Percentiles rank a stretch among this genome's conserved stretches.
Evolutionary conservation across 2,329 filamentous ascomycete species (phyloP).

Genomic region (Corniculantispora saksenae): DNA sequence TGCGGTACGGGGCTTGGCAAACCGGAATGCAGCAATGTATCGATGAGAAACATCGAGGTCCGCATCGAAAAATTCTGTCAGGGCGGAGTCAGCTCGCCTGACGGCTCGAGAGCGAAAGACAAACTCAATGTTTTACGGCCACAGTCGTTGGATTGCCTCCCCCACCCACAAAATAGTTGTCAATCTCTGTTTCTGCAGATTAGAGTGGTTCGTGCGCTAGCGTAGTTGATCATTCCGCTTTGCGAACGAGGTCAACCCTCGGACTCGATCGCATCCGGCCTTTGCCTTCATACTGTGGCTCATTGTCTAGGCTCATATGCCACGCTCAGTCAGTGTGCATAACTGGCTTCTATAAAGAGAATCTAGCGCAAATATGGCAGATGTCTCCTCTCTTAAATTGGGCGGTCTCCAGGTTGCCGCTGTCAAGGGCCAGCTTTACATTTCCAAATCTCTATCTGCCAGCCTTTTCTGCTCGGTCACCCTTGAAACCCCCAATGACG

Average conservation of each 20-base stretch:
- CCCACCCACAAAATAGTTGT: background rate
- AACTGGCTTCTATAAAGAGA: background rate
- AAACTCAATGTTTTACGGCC: background rate
- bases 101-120: background rate
- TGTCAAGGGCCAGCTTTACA: background rate
- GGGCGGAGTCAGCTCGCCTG: background rate
- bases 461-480: background rate
- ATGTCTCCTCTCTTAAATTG: background rate
- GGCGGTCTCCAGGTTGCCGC: background rate
- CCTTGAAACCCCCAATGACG: background rate
- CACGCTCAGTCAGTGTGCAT: background rate
- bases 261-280: background rate
- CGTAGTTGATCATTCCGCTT: background rate
- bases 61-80: background rate
- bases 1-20: background rate
- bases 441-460: background rate
- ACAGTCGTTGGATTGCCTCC: background rate
- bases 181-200: background rate
- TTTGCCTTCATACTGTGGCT: background rate
- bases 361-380: background rate
- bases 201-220: background rate
- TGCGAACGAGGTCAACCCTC: background rate
- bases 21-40: background rate
- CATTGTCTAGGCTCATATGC: background rate
- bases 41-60: background rate